Evolutionary conservation across 768 basidiomycete species (phyloP), one percentile per base, ranked within the genome.

Genomic region (Podaxis sp.): DNA sequence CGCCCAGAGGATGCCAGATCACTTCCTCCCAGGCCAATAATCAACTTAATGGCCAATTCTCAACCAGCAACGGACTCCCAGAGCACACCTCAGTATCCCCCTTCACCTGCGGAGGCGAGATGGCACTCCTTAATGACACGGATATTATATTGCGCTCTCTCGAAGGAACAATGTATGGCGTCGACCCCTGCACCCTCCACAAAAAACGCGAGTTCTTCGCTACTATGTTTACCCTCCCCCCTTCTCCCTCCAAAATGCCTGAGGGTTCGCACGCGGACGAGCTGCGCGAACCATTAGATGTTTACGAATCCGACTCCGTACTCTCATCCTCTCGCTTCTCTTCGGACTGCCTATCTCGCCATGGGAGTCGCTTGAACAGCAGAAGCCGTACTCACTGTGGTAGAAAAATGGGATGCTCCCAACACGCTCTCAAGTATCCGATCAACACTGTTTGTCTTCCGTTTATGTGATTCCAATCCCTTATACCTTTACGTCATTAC

Each of bases 331-430:
- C 2, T 81, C 79, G 66, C 82, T 88, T 71, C 77, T 86, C 40
- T 84, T 78, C 41, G 87, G 87, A 17, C 77, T 87, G 11, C 74
- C 81, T 0, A 77, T 85, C 12, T 77, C 79, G 2, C 72, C 74
- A 3, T 80, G 84, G 68, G 74, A 76, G 40, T 81, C 82, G 2
- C 83, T 82, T 65, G 84, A 86, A 65, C 72, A 73, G 72, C 87
- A 41, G 86, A 86, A 58, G 75, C 79, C 8, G 76, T 91, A 4
- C 72, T 90, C 30, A 78, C 75, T 46, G 79, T 87, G 0, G 86
- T 88, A 2, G 87, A 90, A 67, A 89, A 87, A 68, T 91, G 89
- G 80, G 87, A 88, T 53, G 85, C 87, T 69, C 84, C 82, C 0
- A 87, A 87, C 0, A 84, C 87, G 2, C 74, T 79, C 41, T 81